Evolutionary conservation across 1,139 yeast species (phyloP), one percentile per base, ranked within the genome.

Genomic region (Candida smagusa): DNA sequence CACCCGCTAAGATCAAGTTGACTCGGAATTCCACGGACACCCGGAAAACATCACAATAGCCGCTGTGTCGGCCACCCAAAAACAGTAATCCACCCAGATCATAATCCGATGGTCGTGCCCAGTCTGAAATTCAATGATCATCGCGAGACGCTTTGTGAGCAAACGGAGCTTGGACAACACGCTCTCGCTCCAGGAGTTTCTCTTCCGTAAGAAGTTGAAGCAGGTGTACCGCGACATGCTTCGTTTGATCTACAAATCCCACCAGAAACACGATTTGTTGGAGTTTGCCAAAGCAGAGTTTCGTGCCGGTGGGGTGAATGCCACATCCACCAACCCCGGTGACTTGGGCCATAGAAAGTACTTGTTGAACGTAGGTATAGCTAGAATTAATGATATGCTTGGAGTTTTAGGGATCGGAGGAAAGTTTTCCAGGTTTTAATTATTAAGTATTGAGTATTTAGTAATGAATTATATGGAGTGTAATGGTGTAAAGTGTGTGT

Each of bases 151-250:
- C 19, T 16, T 16, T 16, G 19, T 5, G 19, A 16, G 19, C 19
- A 16, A 16, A 16, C 19, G 19, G 19, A 16, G 19, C 19, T 16
- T 16, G 19, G 19, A 16, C 11, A 45, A 44, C 22, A 41, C 61
- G 2, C 43, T 65, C 12, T 54, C 74, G 3, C 52, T 71, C 4
- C 73, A 71, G 28, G 76, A 71, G 43, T 71, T 68, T 44, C 40
- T 70, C 13, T 69, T 70, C 37, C 57, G 73, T 26, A 62, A 56
- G 35, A 59, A 61, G 39, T 58, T 69, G 7, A 51, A 53, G 22
- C 47, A 53, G 16, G 58, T 63, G 2, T 71, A 71, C 46, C 52
- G 72, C 31, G 60, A 58, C 21, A 52, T 68, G 16, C 45, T 63
- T 33, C 44, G 74, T 31, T 51, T 61, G 32, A 52, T 69, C 19